Evolutionary conservation across 208 protist species (phyloP).

Genomic region (Strigomonas culicis): DNA sequence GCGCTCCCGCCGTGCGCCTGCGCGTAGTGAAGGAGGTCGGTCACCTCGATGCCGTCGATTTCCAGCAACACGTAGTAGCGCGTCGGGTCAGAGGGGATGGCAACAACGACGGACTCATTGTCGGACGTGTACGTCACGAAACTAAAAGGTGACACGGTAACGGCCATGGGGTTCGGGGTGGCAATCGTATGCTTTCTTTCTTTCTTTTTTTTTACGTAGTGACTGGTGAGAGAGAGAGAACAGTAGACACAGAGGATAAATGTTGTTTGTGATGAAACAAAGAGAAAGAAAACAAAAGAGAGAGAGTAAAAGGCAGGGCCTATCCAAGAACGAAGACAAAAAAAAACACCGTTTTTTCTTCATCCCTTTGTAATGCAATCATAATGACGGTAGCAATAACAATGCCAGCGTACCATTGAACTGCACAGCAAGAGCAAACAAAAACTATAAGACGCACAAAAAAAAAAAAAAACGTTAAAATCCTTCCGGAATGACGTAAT

Average conservation of each 20-base stretch:
- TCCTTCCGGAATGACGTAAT: too few relatives aligned
- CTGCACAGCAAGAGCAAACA: too few relatives aligned
- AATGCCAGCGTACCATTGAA: too few relatives aligned
- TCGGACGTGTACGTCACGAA: conserved; percentile 28
- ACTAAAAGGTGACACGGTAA: conserved; percentile 20
- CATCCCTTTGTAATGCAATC: neutral
- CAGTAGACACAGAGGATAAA: conserved; percentile 1
- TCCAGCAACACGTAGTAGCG: conserved; percentile 17
- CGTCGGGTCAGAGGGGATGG: neutral
- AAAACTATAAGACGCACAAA: too few relatives aligned
- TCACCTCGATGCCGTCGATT: conserved; percentile 20
- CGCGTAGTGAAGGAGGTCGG: conserved; percentile 17
- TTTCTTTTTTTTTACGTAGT: neutral
- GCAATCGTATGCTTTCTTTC: neutral
- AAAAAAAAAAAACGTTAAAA: too few relatives aligned
- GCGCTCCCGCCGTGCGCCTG: conserved; percentile 1
- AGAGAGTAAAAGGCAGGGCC: neutral
- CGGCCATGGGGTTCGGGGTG: too few relatives aligned
- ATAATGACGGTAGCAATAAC: too few relatives aligned
- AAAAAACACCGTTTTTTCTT: conserved; percentile 1
- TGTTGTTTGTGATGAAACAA: conserved; percentile 3
- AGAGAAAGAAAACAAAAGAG: neutral
- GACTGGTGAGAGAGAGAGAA: neutral
- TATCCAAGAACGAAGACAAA: neutral
- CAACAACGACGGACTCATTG: conserved; percentile 14